These are phyloP conservation scores for Saxophila tyrrhenica DNA, from an alignment of 495 filamentous ascomycete species.

Conservation along the genomic window DNA sequence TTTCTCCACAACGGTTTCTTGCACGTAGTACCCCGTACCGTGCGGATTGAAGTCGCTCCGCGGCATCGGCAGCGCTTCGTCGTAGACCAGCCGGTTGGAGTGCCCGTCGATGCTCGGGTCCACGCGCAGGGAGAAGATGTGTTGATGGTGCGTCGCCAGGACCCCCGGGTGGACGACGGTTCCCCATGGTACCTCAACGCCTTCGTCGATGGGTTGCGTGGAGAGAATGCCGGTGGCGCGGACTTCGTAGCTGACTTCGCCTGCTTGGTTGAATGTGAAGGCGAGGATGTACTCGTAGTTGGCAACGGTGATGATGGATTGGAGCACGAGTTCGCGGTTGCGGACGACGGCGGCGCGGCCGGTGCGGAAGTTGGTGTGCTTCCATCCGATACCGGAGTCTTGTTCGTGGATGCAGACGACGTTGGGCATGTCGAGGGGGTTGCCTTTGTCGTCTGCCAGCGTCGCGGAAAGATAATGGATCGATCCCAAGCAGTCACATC, in stretches of 20 bases:
- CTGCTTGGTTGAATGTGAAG: slow-evolving; percentile 78
- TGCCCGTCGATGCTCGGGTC: slow-evolving; percentile 74
- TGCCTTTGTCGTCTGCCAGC: slow-evolving; percentile 45
- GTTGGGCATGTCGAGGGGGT: slow-evolving; percentile 51
- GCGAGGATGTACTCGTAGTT: slow-evolving; percentile 66
- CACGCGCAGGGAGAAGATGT: slow-evolving; percentile 80
- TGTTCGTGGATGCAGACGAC: slow-evolving; percentile 72
- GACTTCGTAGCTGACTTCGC: slow-evolving; percentile 67
- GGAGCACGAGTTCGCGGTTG: slow-evolving; percentile 58
- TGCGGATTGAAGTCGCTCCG: slow-evolving; percentile 68
- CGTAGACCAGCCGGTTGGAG: slow-evolving; percentile 56
- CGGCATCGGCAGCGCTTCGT: slow-evolving; percentile 63
- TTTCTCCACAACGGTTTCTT: slow-evolving; percentile 47
- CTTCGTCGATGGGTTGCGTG: slow-evolving; percentile 68
- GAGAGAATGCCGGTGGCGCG: slow-evolving; percentile 74
- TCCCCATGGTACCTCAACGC: slow-evolving; percentile 58
- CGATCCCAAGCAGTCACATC: slow-evolving; percentile 46
- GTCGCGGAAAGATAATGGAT: slow-evolving; percentile 63
- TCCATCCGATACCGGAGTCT: slow-evolving; percentile 64
- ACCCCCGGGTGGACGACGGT: slow-evolving; percentile 82
- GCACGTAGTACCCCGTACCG: slow-evolving; percentile 60
- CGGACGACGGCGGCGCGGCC: slow-evolving; percentile 54
- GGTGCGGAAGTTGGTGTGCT: slow-evolving; percentile 74
- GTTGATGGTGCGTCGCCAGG: slow-evolving; percentile 67
- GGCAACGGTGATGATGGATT: slow-evolving; percentile 48